Percentiles rank a stretch among this genome's conserved stretches.
These are phyloP conservation scores for Paramecium tetraurelia DNA, from an alignment of 73 alveolate genomes.

Conservation along the genomic window DNA sequence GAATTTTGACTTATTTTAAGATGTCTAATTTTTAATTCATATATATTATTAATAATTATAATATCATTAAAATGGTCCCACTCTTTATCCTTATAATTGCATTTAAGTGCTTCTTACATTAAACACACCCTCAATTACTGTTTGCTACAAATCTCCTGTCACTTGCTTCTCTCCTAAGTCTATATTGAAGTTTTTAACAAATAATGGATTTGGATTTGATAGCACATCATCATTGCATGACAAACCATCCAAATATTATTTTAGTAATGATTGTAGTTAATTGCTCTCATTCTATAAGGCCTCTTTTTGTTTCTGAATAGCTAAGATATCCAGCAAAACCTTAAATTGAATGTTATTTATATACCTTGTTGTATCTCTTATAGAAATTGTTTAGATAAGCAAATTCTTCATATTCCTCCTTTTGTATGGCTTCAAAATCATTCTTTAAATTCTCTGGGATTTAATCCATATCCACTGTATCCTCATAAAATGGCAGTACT, in stretches of 20 bases:
- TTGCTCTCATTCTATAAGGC: constrained; percentile 93
- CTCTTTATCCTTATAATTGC: constrained; percentile 57
- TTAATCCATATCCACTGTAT: constrained; percentile 86
- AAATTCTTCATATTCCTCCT: constrained; percentile 88
- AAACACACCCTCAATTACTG: constrained; percentile 89
- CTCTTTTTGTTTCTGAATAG: constrained; percentile 94
- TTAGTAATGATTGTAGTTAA: constrained; percentile 89
- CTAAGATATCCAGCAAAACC: constrained; percentile 93
- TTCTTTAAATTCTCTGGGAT: constrained; percentile 82
- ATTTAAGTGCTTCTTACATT: constrained; percentile 57
- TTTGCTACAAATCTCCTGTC: constrained; percentile 78
- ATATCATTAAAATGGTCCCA: constrained; percentile 39
- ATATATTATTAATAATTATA: not conserved
- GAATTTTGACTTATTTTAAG: not conserved
- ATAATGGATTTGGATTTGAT: constrained; percentile 90
- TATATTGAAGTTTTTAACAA: constrained; percentile 91
- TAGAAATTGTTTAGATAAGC: constrained; percentile 90
- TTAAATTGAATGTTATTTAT: not conserved
- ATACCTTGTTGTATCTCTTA: constrained; percentile 92
- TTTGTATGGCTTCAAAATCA: constrained; percentile 86
- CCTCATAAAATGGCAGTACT: constrained; percentile 95
- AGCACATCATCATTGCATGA: constrained; percentile 97
- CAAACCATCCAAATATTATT: constrained; percentile 96
- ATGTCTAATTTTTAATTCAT: constrained; percentile 5
- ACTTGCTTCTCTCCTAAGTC: constrained; percentile 91